Evolutionary conservation across 257 asterid genomes (phyloP).

Genomic region (Mitragyna speciosa): DNA sequence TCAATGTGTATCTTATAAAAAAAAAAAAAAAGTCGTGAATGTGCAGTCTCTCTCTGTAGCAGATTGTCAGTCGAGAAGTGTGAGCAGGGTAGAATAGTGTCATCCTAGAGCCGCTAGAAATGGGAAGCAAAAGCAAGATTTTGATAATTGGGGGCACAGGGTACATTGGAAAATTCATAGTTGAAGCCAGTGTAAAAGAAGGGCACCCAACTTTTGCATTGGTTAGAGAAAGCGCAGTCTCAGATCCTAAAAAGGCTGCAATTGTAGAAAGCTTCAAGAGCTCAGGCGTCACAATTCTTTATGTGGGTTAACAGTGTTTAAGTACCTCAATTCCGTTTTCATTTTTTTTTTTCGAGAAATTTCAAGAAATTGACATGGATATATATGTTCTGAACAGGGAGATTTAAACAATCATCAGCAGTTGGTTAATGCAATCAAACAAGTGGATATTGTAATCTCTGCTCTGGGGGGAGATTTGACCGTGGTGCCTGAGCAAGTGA

Average conservation of each 20-base stretch:
- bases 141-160: slow-evolving; percentile 36
- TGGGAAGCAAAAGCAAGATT: slow-evolving; percentile 34
- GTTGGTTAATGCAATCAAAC: no score
- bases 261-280: neutral
- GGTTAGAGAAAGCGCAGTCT: neutral
- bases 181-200: neutral
- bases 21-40: no score
- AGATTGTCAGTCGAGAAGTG: no score
- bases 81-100: no score
- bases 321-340: slow-evolving; percentile 11
- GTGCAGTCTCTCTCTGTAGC: no score
- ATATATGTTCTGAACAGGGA: neutral
- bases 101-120: no score
- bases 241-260: neutral
- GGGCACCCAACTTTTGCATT: neutral
- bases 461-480: no score
- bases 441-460: no score
- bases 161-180: neutral
- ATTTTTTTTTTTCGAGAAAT: no score
- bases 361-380: neutral
- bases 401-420: no score
- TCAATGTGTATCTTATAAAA: no score
- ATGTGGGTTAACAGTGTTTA: slow-evolving; percentile 25
- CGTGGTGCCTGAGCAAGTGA: no score
- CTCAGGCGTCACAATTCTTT: neutral